Evolutionary conservation across 805 yeast genomes (phyloP).

Genomic region (Lachancea nothofagi): DNA sequence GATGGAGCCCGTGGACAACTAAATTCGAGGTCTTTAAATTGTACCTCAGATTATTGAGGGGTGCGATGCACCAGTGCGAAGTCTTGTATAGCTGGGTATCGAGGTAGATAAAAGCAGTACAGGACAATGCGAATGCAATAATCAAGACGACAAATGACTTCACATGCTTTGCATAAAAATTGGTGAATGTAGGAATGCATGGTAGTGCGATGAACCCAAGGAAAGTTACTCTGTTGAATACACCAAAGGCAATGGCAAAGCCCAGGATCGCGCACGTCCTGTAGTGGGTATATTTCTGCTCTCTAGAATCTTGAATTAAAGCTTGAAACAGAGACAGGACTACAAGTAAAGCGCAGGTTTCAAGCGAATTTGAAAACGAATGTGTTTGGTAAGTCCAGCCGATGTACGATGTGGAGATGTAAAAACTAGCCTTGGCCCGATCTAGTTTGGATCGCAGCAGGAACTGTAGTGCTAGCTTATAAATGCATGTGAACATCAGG

Average conservation of each 20-base stretch:
- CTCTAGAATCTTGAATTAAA: slow-evolving; percentile 14
- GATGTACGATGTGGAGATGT: slow-evolving; percentile 55
- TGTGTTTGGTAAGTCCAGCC: slow-evolving; percentile 79
- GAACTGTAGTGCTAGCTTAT: slow-evolving; percentile 41
- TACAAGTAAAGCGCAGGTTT: slow-evolving; percentile 43
- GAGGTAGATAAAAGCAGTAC: slow-evolving; percentile 37
- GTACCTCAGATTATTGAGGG: slow-evolving; percentile 71
- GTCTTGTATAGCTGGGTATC: slow-evolving; percentile 49
- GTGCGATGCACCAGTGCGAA: slow-evolving; percentile 46
- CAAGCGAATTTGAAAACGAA: slow-evolving; percentile 83
- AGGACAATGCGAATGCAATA: slow-evolving; percentile 34
- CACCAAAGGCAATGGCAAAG: slow-evolving; percentile 52
- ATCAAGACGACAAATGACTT: slow-evolving; percentile 30
- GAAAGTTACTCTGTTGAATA: slow-evolving; percentile 83
- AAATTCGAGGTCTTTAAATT: slow-evolving; percentile 57
- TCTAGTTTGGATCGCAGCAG: slow-evolving; percentile 47
- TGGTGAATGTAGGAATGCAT: slow-evolving; percentile 37
- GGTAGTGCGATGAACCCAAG: slow-evolving; percentile 71
- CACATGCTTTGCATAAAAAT: slow-evolving; percentile 38
- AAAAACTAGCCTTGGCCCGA: slow-evolving; percentile 28
- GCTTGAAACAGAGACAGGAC: slow-evolving; percentile 39
- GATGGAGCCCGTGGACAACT: slow-evolving; percentile 76
- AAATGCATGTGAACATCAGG: slow-evolving; percentile 33
- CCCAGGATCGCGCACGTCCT: slow-evolving; percentile 37
- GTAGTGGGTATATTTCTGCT: slow-evolving; percentile 8